A percentile compares a stretch with the other conserved stretches of the same genome.
phyloP scores from a whole-genome alignment of 1,284 basidiomycete genomes.

The Takashimella koratensis region DNA sequence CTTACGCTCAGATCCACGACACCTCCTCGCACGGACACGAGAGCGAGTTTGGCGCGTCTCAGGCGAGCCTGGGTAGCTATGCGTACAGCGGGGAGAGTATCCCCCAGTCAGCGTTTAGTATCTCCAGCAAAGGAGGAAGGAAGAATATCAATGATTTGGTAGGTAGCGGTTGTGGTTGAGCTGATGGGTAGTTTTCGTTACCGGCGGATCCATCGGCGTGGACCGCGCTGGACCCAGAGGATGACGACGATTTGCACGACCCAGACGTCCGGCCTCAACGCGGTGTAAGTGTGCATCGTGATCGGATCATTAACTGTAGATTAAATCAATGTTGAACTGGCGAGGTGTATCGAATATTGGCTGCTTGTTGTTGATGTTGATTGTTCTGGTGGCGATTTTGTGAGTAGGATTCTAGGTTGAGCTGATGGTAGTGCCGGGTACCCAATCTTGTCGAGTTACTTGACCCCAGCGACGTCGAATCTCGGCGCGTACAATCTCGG shows the following conservation, averaged over 20 bases:
- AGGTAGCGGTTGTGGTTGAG: not conserved
- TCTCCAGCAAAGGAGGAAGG: conserved; percentile 30
- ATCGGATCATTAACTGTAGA: not conserved
- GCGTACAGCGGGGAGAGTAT: conserved; percentile 18
- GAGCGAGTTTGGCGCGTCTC: conserved; percentile 15
- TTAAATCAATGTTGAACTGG: not conserved
- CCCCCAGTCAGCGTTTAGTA: conserved; percentile 22
- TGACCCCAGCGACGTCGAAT: conserved; percentile 10
- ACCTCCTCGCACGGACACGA: not conserved
- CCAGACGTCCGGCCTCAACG: conserved; percentile 22
- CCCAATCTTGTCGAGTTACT: conserved; percentile 65
- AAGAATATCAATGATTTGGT: conserved; percentile 29
- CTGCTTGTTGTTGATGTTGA: conserved; percentile 29
- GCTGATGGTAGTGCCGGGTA: conserved; percentile 60
- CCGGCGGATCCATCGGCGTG: conserved; percentile 32
- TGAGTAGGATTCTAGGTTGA: conserved; percentile 12
- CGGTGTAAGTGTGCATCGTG: conserved; percentile 1
- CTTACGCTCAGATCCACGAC: conserved; percentile 11
- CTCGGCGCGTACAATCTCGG: conserved; percentile 63
- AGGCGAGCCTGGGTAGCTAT: conserved; percentile 7
- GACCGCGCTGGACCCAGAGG: conserved; percentile 37
- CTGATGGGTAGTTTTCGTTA: conserved; percentile 22
- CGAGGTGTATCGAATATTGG: conserved; percentile 39
- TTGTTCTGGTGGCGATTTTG: conserved; percentile 25
- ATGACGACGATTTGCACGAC: conserved; percentile 47